Conservation (phyloP, 2,329 filamentous ascomycete species). For the Diaporthe aspalathi region DNA sequence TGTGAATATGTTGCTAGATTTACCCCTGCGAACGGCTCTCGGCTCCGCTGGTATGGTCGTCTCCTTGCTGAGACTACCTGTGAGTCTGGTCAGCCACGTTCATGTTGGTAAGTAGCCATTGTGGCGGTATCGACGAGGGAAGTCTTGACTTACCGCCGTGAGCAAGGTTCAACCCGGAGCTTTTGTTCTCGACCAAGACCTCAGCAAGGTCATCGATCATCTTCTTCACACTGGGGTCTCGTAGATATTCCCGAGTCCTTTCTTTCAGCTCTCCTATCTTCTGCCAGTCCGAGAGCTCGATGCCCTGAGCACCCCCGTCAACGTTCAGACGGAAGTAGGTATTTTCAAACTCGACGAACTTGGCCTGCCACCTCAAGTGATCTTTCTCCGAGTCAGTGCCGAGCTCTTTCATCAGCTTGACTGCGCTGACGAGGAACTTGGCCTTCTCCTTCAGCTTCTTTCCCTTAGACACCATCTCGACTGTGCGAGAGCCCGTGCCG, state of each 20-base stretch:
- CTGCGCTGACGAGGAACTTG: conserved; percentile 17
- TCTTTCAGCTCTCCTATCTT: conserved; percentile 44
- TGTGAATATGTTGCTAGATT: conserved; percentile 43
- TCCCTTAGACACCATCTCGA: conserved; percentile 25
- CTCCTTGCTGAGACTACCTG: conserved; percentile 40
- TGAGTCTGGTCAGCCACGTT: not conserved
- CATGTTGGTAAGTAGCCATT: not conserved
- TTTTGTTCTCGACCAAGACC: conserved; percentile 36
- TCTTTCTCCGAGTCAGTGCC: conserved; percentile 41
- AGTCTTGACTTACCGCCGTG: conserved; percentile 40
- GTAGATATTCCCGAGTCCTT: conserved; percentile 44
- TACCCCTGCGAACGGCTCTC: conserved; percentile 23
- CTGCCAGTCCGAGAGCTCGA: conserved; percentile 44
- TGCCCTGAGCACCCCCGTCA: conserved; percentile 40
- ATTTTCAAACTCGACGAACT: conserved; percentile 38
- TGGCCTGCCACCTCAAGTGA: conserved; percentile 41
- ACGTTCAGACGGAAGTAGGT: conserved; percentile 49
- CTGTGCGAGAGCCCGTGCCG: conserved; percentile 45
- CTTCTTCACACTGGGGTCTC: conserved; percentile 23
- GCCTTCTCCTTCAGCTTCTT: conserved; percentile 27
- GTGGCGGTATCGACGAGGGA: not conserved
- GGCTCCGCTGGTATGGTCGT: conserved; percentile 36
- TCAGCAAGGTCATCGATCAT: conserved; percentile 43
- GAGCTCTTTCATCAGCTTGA: conserved; percentile 29
- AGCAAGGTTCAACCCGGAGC: conserved; percentile 40